A percentile compares a stretch with the other conserved stretches of the same genome.
Conservation (phyloP, 139 green algal species). For the Picochlorum sp. region DNA sequence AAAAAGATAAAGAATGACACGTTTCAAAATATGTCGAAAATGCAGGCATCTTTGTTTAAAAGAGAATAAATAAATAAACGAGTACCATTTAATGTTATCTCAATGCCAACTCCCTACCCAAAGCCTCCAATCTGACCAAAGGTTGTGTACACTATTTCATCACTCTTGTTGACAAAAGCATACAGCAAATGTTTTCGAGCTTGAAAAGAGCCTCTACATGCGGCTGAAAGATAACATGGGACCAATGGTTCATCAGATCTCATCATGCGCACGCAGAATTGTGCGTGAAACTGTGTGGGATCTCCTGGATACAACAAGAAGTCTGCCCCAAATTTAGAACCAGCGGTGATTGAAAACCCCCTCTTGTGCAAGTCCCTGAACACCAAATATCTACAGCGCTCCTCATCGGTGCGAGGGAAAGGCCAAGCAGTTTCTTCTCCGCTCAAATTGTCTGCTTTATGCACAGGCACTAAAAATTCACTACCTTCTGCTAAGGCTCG, state of each 20-base stretch:
- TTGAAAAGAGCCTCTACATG: constrained; percentile 37
- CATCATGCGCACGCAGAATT: constrained; percentile 49
- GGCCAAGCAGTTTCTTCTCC: constrained; percentile 16
- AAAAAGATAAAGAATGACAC: too few relatives aligned
- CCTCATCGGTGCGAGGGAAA: constrained; percentile 15
- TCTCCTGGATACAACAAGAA: constrained; percentile 66
- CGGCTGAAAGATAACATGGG: constrained; percentile 28
- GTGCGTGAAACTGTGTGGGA: constrained; percentile 60
- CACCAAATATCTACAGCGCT: constrained; percentile 22
- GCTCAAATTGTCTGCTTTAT: background rate
- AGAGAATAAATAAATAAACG: too few relatives aligned
- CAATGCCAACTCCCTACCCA: background rate
- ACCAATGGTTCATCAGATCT: constrained; percentile 9
- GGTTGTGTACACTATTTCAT: background rate
- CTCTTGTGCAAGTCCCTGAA: constrained; percentile 20
- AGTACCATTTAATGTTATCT: too few relatives aligned
- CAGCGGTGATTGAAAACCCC: constrained; percentile 40
- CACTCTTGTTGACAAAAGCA: constrained; percentile 20
- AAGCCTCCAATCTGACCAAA: background rate
- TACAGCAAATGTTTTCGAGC: constrained; percentile 65
- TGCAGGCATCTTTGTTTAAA: too few relatives aligned
- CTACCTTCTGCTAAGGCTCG: constrained; percentile 3
- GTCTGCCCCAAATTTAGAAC: constrained; percentile 71
- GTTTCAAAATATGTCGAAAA: too few relatives aligned
- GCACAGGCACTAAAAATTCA: background rate